Base-by-base conservation (phyloP, 2,329 filamentous ascomycete species). In the Trichoderma sp. region DNA sequence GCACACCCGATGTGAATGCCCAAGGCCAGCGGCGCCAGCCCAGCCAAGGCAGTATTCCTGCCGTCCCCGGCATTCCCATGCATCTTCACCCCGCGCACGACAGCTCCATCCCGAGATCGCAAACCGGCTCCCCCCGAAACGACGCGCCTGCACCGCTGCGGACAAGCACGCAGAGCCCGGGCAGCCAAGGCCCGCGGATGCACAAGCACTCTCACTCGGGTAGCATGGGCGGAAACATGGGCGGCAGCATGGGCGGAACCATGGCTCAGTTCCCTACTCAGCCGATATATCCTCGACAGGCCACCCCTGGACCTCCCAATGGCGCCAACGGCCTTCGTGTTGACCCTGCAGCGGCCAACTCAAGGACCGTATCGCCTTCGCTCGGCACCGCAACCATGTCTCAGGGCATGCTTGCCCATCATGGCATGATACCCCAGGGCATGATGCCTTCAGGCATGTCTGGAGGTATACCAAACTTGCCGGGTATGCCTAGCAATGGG, bases 1-100 rank as follows among this genome's bases (percentile, higher is more conserved):
- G 94, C 80, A 97, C 94, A 70, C 94, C 95, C 8, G 94, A 98
- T 77, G 97, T 97, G 73, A 92, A 96, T 71, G 89, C 86, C 64
- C 86, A 89, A 64, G 84, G 86, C 75, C 84, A 88, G 70, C 83
- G 82, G 64, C 81, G 84, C 71, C 86, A 87, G 78, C 83, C 79
- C 76, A 85, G 82, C 77, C 83, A 79, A 79, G 82, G 77, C 72
- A 77, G 81, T 69, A 86, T 93, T 6, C 91, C 91, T 5, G 87
- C 87, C 12, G 90, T 94, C 13, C 91, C 91, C 8, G 90, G 91
- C 6, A 93, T 94, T 61, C 91, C 92, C 27, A 81, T 89, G 22
- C 91, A 93, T 72, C 79, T 90, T 59, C 86, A 89, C 70, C 82
- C 84, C 29, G 81, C 86, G 69, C 84, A 87, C 80, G 85, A 92